A percentile compares a stretch with the other conserved stretches of the same genome.
Conservation (phyloP, 768 basidiomycete genomes). For the Boletus huronensis region DNA sequence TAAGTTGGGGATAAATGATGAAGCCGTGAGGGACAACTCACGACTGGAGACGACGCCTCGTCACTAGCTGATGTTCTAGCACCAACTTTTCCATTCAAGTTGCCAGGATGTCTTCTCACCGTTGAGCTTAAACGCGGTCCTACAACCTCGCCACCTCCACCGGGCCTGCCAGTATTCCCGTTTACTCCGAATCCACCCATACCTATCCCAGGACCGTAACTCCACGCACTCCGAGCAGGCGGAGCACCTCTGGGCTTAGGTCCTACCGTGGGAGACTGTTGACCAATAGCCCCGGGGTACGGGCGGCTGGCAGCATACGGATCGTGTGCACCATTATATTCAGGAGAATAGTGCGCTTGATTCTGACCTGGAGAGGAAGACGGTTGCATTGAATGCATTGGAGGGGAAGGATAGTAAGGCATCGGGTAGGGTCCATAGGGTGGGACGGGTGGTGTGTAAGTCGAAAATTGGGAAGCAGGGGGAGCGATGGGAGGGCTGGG, state of each 20-base stretch:
- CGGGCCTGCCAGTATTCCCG: constrained; percentile 22
- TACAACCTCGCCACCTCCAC: constrained; percentile 44
- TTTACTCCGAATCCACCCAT: constrained; percentile 42
- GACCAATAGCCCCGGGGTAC: constrained; percentile 31
- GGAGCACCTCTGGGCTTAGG: constrained; percentile 34
- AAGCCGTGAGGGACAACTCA: constrained; percentile 40
- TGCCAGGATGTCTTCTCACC: constrained; percentile 47
- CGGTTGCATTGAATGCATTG: constrained; percentile 26
- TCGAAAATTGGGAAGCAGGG: constrained; percentile 30
- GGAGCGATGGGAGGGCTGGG: constrained; percentile 31
- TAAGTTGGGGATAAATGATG: neutral
- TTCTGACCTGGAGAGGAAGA: constrained; percentile 27
- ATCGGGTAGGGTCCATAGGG: constrained; percentile 36
- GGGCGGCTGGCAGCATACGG: constrained; percentile 20
- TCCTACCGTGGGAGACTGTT: constrained; percentile 28
- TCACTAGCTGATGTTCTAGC: constrained; percentile 64
- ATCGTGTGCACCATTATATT: constrained; percentile 30
- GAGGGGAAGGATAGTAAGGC: constrained; percentile 31
- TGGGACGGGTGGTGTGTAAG: constrained; percentile 31
- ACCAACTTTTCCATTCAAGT: constrained; percentile 49
- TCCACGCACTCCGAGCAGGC: constrained; percentile 57
- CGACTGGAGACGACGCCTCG: constrained; percentile 73
- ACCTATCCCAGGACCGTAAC: constrained; percentile 61
- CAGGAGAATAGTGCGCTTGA: constrained; percentile 26
- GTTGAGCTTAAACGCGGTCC: constrained; percentile 61